These are phyloP conservation scores for Cyclotella kingstonii DNA, from an alignment of 108 stramenopile species.

Conservation along the genomic window DNA sequence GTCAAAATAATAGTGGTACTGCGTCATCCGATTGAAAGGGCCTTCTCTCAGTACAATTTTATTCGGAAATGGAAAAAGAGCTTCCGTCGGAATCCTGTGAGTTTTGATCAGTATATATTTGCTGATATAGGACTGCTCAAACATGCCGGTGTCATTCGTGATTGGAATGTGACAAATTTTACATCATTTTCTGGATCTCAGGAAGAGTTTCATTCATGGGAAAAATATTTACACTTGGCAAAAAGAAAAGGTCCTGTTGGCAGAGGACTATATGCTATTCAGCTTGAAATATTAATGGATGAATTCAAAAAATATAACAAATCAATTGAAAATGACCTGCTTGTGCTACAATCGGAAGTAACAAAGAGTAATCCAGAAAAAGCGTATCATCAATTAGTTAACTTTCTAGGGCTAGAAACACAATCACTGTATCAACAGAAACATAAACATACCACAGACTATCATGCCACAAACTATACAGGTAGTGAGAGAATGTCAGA, in stretches of 20 bases:
- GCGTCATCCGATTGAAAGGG: conserved; percentile 21
- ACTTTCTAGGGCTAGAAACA: conserved; percentile 15
- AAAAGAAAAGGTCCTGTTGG: conserved; percentile 14
- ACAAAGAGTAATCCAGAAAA: conserved; percentile 6
- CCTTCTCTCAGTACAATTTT: conserved; percentile 24
- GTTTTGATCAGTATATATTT: conserved; percentile 4
- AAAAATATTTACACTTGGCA: conserved; percentile 2
- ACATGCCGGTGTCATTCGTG: conserved; percentile 3
- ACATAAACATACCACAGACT: conserved; percentile 7
- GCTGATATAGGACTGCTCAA: conserved; percentile 12
- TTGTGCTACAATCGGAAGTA: conserved; percentile 20
- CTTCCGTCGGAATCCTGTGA: too few species aligned
- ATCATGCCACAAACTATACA: conserved; percentile 18
- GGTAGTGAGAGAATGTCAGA: conserved; percentile 13
- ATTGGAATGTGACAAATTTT: conserved; percentile 11
- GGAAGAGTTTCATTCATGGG: conserved; percentile 16
- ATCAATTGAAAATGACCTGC: conserved; percentile 8
- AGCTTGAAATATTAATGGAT: conserved; percentile 25
- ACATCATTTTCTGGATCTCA: conserved; percentile 4
- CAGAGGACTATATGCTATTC: conserved; percentile 25
- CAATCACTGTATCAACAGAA: not conserved
- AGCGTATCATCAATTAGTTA: conserved; percentile 9
- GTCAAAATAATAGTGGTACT: conserved; percentile 16
- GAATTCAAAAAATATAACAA: conserved; percentile 15
- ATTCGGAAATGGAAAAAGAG: not conserved